These are phyloP conservation scores for Dactylella cylindrospora DNA, from an alignment of 2,329 filamentous ascomycete species.

Conservation along the genomic window DNA sequence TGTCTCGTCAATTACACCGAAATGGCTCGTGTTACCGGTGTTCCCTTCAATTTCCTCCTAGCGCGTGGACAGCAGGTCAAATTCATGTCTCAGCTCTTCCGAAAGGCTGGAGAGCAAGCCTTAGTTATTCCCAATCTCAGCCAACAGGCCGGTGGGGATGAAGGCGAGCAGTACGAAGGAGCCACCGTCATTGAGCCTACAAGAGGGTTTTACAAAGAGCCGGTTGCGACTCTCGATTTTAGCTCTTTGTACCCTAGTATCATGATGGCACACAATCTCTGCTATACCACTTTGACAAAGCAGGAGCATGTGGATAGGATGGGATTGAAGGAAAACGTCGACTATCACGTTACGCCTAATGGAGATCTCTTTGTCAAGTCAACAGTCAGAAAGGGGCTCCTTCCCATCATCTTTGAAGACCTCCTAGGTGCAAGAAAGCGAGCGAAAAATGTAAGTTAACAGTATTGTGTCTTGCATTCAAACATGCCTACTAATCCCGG, in stretches of 20 bases:
- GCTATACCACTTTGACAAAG: constrained; percentile 90
- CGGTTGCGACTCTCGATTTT: constrained; percentile 96
- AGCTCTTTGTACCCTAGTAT: constrained; percentile 98
- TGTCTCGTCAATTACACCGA: constrained; percentile 99
- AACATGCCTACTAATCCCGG: neutral
- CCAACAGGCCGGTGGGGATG: constrained; percentile 63
- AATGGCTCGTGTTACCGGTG: constrained; percentile 98
- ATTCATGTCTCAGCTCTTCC: constrained; percentile 94
- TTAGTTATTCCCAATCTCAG: constrained; percentile 88
- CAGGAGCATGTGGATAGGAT: constrained; percentile 75
- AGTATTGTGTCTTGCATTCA: neutral
- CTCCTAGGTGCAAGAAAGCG: constrained; percentile 87
- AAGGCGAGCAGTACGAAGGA: constrained; percentile 83
- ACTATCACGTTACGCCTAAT: constrained; percentile 95
- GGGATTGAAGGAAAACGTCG: constrained; percentile 77
- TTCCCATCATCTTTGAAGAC: constrained; percentile 95
- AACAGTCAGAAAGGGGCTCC: constrained; percentile 84
- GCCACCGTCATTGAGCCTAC: constrained; percentile 96
- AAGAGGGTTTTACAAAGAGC: constrained; percentile 89
- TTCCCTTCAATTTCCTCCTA: constrained; percentile 92
- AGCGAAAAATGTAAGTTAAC: constrained; percentile 55
- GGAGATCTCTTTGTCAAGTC: constrained; percentile 88
- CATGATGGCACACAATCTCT: constrained; percentile 97
- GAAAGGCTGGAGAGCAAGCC: constrained; percentile 89
- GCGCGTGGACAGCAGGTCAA: constrained; percentile 94